Evolutionary conservation across 176 grass and related monocot species (phyloP), one percentile per base, ranked within the genome.

Genomic region (Tuctoria greenei): DNA sequence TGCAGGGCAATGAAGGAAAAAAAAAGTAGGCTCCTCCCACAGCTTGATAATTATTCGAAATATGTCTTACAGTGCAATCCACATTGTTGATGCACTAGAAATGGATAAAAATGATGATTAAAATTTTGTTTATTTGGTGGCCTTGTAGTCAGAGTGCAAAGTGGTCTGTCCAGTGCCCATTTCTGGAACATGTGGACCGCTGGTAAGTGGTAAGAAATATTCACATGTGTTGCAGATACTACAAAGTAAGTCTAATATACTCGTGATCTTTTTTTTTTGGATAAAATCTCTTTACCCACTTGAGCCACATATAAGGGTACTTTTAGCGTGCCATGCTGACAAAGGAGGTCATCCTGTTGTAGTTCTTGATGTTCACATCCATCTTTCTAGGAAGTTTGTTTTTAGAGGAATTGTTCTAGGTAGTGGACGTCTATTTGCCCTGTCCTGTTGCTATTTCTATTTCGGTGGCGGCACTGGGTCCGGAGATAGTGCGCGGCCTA

Each of bases 21-120:
- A 84, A 88, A 58, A 88, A 74, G 37, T 14, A 34, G 21, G 47
- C 49, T 80, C 46, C 25, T 69, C 58, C 40, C 23, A 64, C 74
- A 15, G 36, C 81, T 58, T 56, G 62, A 18, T 62, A 56, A 40
- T 74, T 26, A 65, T 14, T 65, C 61, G 24, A 39, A 75, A 74
- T 8, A 69, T 41, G 7, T 15, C 58, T 76, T 81, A 1, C 75
- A 67, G 34, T 52, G 62, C 72, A 58, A 39, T 72, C 31, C 36
- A 71, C 11, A 35, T 44, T 43, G 20, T 36, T 43, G 25, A 81
- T 52, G 43, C 42, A 73, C 35, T 55, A 45, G 9, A 73, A 75
- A 75, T 36, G 10, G 49, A 71, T 47, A 36, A n/a, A 40, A 75
- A 26, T 25, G 24, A 26, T 63, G 15, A 51, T 50, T 41, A 75